Evolutionary conservation across 257 asterid genomes (phyloP).

Genomic region (Lithospermum erythrorhizon): DNA sequence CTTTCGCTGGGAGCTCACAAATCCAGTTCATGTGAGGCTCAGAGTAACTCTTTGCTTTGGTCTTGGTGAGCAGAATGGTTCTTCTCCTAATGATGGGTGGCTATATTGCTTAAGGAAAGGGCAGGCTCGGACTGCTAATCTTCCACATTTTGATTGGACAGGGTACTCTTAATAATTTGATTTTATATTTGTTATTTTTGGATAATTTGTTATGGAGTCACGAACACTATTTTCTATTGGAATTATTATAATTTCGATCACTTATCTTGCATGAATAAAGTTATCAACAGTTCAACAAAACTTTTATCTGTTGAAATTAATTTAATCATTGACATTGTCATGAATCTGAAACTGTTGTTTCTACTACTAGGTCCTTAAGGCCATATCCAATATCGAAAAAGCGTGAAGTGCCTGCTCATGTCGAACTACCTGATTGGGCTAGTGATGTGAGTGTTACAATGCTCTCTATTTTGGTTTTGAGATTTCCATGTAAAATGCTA

Average conservation of each 20-base stretch:
- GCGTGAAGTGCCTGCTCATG: conserved; percentile 60
- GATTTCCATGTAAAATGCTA: not conserved
- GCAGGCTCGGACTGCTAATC: conserved; percentile 55
- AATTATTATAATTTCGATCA: not conserved
- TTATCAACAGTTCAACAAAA: too few relatives aligned
- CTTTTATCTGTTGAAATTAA: too few relatives aligned
- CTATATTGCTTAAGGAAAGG: conserved; percentile 87
- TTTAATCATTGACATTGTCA: not conserved
- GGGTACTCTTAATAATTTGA: conserved; percentile 35
- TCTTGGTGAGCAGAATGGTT: conserved; percentile 31
- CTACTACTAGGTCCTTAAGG: conserved; percentile 41
- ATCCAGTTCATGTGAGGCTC: conserved; percentile 59
- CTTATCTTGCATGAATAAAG: too few relatives aligned
- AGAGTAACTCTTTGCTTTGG: conserved; percentile 33
- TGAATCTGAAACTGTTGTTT: conserved; percentile 1
- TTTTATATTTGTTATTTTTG: not conserved
- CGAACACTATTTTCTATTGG: not conserved
- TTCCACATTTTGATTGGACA: conserved; percentile 91
- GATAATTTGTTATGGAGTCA: not conserved
- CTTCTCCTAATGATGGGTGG: conserved; percentile 53
- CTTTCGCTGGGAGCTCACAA: conserved; percentile 96
- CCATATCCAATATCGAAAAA: conserved; percentile 73
- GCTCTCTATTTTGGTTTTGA: conserved; percentile 1
- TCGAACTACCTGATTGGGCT: conserved; percentile 97
- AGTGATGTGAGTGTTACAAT: conserved; percentile 49